Percentiles rank a stretch among this genome's conserved stretches.
Evolutionary conservation across 345 rosid species (phyloP).

Genomic region (Firmiana major): DNA sequence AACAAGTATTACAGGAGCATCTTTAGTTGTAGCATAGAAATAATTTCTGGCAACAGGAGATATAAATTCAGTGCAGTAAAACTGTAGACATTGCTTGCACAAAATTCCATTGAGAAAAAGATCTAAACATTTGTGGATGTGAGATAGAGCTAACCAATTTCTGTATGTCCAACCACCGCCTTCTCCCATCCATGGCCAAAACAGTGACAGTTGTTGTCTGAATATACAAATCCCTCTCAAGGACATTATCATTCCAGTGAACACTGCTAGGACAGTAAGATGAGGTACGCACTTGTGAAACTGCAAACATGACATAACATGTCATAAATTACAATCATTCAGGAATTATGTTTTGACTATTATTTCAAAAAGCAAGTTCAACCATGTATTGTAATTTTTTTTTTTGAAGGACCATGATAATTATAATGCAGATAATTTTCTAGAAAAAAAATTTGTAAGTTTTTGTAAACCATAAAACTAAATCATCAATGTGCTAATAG

Average conservation of each 20-base stretch:
- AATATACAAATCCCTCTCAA: slow-evolving; percentile 89
- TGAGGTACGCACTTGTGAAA: slow-evolving; percentile 39
- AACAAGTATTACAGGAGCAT: not conserved
- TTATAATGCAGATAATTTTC: not conserved
- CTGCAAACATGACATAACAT: slow-evolving; percentile 37
- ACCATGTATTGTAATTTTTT: not conserved
- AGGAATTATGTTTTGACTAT: not conserved
- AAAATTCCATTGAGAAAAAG: not conserved
- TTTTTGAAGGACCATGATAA: not conserved
- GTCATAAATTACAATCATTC: not conserved
- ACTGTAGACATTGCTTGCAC: not conserved
- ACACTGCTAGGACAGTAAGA: slow-evolving; percentile 56
- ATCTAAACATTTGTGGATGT: not conserved
- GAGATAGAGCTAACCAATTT: slow-evolving; percentile 56
- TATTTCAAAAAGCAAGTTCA: slow-evolving; percentile 1
- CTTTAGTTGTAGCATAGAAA: not conserved
- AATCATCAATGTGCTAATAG: not conserved
- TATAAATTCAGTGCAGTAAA: not conserved
- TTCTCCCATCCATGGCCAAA: slow-evolving; percentile 99
- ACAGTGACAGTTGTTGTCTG: slow-evolving; percentile 75
- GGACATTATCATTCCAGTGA: slow-evolving; percentile 81
- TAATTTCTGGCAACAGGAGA: not conserved
- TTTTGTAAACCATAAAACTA: not conserved
- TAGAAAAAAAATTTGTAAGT: not conserved
- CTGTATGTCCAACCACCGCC: slow-evolving; percentile 93